A percentile compares a stretch with the other conserved stretches of the same genome.
These are phyloP conservation scores for Tillandsia fasciculata DNA, from an alignment of 176 grass and related monocot species.

Conservation along the genomic window DNA sequence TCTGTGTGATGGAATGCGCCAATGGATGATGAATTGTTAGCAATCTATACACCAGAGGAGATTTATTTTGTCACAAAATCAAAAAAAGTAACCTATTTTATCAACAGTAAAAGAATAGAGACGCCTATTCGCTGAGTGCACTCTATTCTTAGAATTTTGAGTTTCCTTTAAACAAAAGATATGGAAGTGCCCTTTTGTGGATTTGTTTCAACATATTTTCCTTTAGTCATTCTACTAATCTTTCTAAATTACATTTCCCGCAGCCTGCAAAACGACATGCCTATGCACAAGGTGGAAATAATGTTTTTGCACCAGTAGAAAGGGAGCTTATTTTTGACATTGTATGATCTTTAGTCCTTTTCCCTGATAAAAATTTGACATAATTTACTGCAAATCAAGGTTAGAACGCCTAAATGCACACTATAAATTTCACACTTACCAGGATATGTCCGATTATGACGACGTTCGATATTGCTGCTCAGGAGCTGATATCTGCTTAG, in stretches of 20 bases:
- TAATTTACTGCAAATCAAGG: too few relatives aligned
- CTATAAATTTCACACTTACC: slow-evolving; percentile 15
- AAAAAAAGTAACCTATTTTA: too few relatives aligned
- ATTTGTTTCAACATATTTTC: not conserved
- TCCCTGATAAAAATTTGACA: not conserved
- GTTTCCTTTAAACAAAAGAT: too few relatives aligned
- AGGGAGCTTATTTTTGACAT: slow-evolving; percentile 95
- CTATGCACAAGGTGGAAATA: slow-evolving; percentile 76
- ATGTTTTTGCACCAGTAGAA: slow-evolving; percentile 67
- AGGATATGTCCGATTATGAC: slow-evolving; percentile 99
- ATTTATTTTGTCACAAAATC: too few relatives aligned
- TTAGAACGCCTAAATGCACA: not conserved
- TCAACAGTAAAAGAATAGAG: too few relatives aligned
- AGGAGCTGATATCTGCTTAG: slow-evolving; percentile 66
- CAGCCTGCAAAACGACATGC: slow-evolving; percentile 87
- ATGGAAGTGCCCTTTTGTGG: not conserved
- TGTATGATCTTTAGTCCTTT: slow-evolving; percentile 32
- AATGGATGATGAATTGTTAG: too few relatives aligned
- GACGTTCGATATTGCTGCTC: slow-evolving; percentile 96
- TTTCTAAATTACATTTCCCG: slow-evolving; percentile 6
- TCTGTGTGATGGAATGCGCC: not conserved
- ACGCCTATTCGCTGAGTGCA: too few relatives aligned
- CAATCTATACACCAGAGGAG: too few relatives aligned
- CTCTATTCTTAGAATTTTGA: too few relatives aligned
- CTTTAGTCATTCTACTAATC: slow-evolving; percentile 6